Percentiles rank a stretch among this genome's conserved stretches.
These are phyloP conservation scores for Backusella tuberculispora DNA, from an alignment of 192 early-diverging fungal genomes.

Conservation along the genomic window DNA sequence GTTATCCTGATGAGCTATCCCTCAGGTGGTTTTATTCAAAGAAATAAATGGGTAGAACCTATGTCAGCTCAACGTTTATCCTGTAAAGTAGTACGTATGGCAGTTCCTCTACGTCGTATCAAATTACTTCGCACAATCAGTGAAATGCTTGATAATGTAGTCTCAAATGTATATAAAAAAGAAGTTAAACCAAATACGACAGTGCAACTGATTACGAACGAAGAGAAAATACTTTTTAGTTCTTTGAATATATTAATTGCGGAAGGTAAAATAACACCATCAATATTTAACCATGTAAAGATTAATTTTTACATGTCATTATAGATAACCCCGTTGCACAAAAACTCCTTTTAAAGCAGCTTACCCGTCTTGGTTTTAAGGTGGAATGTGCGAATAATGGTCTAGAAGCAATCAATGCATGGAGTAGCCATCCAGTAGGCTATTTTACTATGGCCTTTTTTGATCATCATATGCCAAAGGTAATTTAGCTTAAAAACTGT, in stretches of 20 bases:
- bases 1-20: constrained; percentile 38
- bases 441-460: constrained; percentile 55
- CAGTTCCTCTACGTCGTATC: constrained; percentile 44
- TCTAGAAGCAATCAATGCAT: constrained; percentile 46
- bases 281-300: neutral
- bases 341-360: constrained; percentile 50
- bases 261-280: constrained; percentile 36
- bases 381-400: constrained; percentile 58
- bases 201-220: constrained; percentile 37
- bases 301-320: neutral
- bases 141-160: constrained; percentile 40
- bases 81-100: constrained; percentile 41
- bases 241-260: constrained; percentile 51
- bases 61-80: neutral
- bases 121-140: constrained; percentile 52
- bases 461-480: constrained; percentile 60
- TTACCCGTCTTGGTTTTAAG: constrained; percentile 47
- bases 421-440: constrained; percentile 43
- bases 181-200: constrained; percentile 31
- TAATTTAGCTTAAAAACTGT: neutral
- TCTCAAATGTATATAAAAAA: constrained; percentile 36
- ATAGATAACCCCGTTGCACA: constrained; percentile 54
- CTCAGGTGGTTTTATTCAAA: constrained; percentile 17
- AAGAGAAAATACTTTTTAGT: constrained; percentile 44
- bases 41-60: neutral